Conservation (phyloP, 495 filamentous ascomycete species). For the Aspergillus nanangensis region DNA sequence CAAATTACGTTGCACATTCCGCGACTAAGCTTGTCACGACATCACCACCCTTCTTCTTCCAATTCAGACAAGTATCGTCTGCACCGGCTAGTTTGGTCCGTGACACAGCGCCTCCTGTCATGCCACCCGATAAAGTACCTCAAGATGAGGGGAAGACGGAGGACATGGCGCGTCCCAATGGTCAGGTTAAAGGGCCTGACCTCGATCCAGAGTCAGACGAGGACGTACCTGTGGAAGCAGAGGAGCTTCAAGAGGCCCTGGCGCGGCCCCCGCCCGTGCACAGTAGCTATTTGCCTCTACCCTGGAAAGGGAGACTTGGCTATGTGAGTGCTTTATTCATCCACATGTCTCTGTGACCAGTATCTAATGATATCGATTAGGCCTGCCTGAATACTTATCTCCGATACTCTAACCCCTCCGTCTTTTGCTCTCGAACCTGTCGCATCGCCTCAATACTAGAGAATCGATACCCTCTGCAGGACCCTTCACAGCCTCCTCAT, state of each 20-base stretch:
- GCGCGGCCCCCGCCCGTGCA: constrained; percentile 74
- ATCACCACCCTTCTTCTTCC: not conserved
- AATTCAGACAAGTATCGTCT: constrained; percentile 1
- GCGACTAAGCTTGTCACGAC: constrained; percentile 7
- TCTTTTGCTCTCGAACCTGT: constrained; percentile 90
- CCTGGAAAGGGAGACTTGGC: constrained; percentile 89
- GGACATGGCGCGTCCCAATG: constrained; percentile 1
- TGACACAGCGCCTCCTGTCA: not conserved
- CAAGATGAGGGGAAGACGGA: not conserved
- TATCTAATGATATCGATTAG: too few relatives aligned
- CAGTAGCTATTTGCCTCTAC: constrained; percentile 80
- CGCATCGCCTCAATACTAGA: constrained; percentile 88
- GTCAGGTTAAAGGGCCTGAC: constrained; percentile 5
- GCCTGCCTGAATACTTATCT: constrained; percentile 93
- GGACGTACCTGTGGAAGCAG: constrained; percentile 33
- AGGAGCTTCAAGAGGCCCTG: constrained; percentile 45
- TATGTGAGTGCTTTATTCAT: too few relatives aligned
- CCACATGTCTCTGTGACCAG: too few relatives aligned
- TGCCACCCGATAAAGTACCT: not conserved
- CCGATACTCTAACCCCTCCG: constrained; percentile 74
- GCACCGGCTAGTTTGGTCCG: not conserved
- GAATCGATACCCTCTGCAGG: constrained; percentile 72
- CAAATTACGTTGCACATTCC: constrained; percentile 9
- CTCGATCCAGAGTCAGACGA: constrained; percentile 48
- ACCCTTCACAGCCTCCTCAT: constrained; percentile 73